Conservation (phyloP, 805 yeast species). For the Yarrowia porcina region DNA sequence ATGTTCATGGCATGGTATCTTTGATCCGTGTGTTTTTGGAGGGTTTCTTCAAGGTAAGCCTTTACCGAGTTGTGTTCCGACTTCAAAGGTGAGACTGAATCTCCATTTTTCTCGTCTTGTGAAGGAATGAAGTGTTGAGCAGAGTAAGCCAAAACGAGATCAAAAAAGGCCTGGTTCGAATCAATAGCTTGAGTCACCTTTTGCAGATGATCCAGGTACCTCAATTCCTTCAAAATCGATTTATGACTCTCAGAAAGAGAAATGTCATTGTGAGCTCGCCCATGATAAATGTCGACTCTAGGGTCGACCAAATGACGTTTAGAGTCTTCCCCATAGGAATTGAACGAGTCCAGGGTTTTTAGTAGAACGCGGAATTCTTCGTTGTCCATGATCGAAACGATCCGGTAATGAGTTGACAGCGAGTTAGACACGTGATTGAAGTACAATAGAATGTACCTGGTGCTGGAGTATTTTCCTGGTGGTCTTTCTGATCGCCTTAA, state of each 20-base stretch:
- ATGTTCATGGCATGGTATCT: constrained; percentile 35
- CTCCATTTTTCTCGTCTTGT: neutral
- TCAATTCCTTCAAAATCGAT: neutral
- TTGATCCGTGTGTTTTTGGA: neutral
- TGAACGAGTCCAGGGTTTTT: constrained; percentile 19
- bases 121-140: constrained; percentile 8
- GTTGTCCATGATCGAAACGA: constrained; percentile 6
- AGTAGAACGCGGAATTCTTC: constrained; percentile 16
- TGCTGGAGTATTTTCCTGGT: no score
- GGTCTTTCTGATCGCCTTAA: no score
- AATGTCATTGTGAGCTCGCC: neutral
- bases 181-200: constrained; percentile 2
- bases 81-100: neutral
- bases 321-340: constrained; percentile 14
- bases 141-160: constrained; percentile 1
- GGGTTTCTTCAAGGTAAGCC: neutral
- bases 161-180: constrained; percentile 7
- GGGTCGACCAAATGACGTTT: constrained; percentile 16
- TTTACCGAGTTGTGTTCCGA: neutral
- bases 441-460: no score
- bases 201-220: neutral
- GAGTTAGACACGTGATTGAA: no score
- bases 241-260: neutral
- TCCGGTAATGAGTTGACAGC: no score
- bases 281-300: constrained; percentile 3